Evolutionary conservation across 129 eudicot species (phyloP), one percentile per base, ranked within the genome.

Genomic region (Pulicaria dysenterica): DNA sequence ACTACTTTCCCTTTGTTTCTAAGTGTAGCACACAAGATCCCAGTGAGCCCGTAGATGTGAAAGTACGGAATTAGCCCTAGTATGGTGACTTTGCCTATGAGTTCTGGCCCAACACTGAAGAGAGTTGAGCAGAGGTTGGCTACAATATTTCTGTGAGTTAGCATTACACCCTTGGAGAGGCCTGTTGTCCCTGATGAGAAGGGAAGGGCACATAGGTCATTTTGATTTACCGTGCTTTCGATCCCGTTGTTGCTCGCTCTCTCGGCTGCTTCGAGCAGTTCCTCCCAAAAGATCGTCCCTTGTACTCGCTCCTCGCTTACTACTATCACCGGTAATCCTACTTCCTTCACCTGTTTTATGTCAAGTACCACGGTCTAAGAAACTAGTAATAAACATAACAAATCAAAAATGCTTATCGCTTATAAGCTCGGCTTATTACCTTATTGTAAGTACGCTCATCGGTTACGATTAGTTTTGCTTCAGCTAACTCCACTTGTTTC

Each of bases 151-250:
- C 89, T 75, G 82, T 95, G 97, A 54, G 91, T 95, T 38, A 95
- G 79, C 99, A 95, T 95, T 45, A 95, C 99, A 0, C 99, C 99
- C 59, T 95, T 90, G 1, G 99, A 90, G 36, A 90, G 53, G 3
- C 97, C 97, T 5, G 99, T 95, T 15, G 99, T 95, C 41, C 99
- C 99, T 4, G 99, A 95, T 8, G 99, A 95, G 68, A 95, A 95
- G 6, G 99, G 99, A 7, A 95, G 97, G 4, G 99, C 99, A 16
- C 97, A 95, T 10, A 90, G 76, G 70, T 90, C 97, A 48, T 58
- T 79, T 54, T 90, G 91, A 6, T 61, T 73, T 3, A 86, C 79
- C 1, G 81, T 69, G n/a, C 47, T 72, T 66, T 90, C 88, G 3
- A 78, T 79, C 9, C 44, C 58, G 36, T 54, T 81, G 40, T 70